Evolutionary conservation across 805 yeast species (phyloP).

Genomic region (Kuraishia molischiana): DNA sequence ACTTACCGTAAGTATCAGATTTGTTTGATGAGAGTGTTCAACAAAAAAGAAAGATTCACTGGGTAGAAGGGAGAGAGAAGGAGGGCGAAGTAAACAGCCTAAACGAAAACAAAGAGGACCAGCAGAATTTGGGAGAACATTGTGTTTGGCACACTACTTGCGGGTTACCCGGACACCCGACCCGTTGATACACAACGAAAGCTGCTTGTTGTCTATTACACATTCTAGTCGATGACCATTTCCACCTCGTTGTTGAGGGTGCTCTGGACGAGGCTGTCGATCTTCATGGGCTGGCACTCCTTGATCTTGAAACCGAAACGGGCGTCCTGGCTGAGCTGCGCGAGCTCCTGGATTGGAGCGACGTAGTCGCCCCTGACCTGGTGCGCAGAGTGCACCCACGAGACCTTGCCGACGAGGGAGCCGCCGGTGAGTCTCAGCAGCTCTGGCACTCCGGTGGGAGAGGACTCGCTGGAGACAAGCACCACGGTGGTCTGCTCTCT

Average conservation of each 20-base stretch:
- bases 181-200: too few species aligned
- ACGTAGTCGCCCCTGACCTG: constrained; percentile 41
- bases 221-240: constrained; percentile 1
- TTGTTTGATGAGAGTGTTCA: too few species aligned
- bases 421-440: constrained; percentile 80
- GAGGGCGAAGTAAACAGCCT: too few species aligned
- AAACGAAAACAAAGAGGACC: neutral
- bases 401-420: constrained; percentile 51
- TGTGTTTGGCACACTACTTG: too few species aligned
- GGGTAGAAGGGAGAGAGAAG: too few species aligned
- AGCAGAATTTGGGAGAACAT: neutral
- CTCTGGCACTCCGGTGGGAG: constrained; percentile 34
- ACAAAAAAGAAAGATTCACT: too few species aligned
- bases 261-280: neutral
- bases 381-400: constrained; percentile 80
- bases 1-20: too few species aligned
- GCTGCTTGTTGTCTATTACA: too few species aligned
- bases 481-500: constrained; percentile 75
- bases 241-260: neutral
- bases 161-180: too few species aligned
- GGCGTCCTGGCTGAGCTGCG: constrained; percentile 51
- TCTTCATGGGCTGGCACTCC: constrained; percentile 51
- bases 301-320: constrained; percentile 60
- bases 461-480: constrained; percentile 29
- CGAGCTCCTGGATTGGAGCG: constrained; percentile 42